Evolutionary conservation across 148 eudicot genomes (phyloP).

Genomic region (Silene conica): DNA sequence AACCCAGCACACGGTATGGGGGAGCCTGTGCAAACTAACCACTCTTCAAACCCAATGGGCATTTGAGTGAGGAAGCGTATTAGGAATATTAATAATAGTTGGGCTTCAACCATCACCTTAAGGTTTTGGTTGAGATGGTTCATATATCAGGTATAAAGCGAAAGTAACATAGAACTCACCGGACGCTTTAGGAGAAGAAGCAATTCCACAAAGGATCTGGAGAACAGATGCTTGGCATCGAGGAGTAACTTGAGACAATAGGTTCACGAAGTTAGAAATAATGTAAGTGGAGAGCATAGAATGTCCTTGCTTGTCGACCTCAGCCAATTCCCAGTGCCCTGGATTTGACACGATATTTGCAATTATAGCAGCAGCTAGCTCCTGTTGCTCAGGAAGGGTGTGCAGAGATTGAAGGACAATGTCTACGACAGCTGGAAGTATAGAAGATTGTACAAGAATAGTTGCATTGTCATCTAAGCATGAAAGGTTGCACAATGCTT

Average conservation of each 20-base stretch:
- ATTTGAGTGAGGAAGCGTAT: too few relatives aligned
- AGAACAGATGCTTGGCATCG: slow-evolving; percentile 49
- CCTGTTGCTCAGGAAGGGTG: slow-evolving; percentile 32
- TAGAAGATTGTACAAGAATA: slow-evolving; percentile 50
- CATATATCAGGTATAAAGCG: not conserved
- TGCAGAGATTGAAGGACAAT: slow-evolving; percentile 41
- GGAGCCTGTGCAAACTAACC: too few relatives aligned
- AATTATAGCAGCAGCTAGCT: slow-evolving; percentile 46
- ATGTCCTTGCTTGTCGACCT: slow-evolving; percentile 39
- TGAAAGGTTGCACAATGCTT: slow-evolving; percentile 50
- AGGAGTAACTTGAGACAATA: slow-evolving; percentile 39
- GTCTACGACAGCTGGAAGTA: slow-evolving; percentile 47
- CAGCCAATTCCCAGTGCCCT: slow-evolving; percentile 70
- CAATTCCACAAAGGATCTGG: slow-evolving; percentile 52
- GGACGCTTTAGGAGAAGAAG: slow-evolving; percentile 60
- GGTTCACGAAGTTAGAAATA: slow-evolving; percentile 36
- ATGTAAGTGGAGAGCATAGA: slow-evolving; percentile 41
- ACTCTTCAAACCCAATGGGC: too few relatives aligned
- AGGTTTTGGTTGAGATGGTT: too few relatives aligned
- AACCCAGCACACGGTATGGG: too few relatives aligned
- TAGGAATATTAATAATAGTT: too few relatives aligned
- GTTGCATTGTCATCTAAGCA: slow-evolving; percentile 56
- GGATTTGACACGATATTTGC: slow-evolving; percentile 59
- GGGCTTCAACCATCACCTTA: too few relatives aligned
- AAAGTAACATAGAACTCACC: slow-evolving; percentile 33